A percentile compares a stretch with the other conserved stretches of the same genome.
Evolutionary conservation across 371 early-diverging fungal species (phyloP).

Genomic region (Amoeboaphelidium protococcarum): DNA sequence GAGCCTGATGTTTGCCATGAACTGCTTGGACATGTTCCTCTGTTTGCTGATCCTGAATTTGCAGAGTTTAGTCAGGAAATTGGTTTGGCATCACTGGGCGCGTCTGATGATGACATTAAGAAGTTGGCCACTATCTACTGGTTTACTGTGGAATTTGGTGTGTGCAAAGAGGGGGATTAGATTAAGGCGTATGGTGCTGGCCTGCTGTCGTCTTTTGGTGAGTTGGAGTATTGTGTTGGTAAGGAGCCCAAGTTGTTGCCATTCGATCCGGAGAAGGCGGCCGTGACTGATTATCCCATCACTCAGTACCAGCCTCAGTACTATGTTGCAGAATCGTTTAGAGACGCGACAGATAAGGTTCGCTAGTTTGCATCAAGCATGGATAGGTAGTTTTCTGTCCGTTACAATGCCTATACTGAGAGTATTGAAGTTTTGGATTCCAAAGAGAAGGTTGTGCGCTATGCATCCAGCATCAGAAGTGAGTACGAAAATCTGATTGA

Average conservation of each 20-base stretch:
- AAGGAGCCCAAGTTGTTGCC: constrained; percentile 48
- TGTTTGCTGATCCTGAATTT: constrained; percentile 86
- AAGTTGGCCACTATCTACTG: constrained; percentile 72
- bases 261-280: constrained; percentile 60
- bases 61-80: constrained; percentile 77
- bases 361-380: constrained; percentile 50
- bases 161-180: constrained; percentile 43
- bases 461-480: constrained; percentile 39
- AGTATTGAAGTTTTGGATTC: constrained; percentile 63
- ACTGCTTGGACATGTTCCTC: constrained; percentile 49
- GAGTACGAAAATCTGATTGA: constrained; percentile 40
- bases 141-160: constrained; percentile 87
- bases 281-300: constrained; percentile 62
- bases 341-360: constrained; percentile 68
- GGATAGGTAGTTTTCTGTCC: constrained; percentile 59
- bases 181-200: constrained; percentile 84
- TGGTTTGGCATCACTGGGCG: constrained; percentile 78
- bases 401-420: constrained; percentile 74
- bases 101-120: constrained; percentile 68
- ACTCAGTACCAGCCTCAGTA: constrained; percentile 82
- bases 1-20: constrained; percentile 81
- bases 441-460: constrained; percentile 42
- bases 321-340: constrained; percentile 81
- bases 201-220: constrained; percentile 79
- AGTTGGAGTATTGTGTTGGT: constrained; percentile 59